Evolutionary conservation across 208 protist species (phyloP), one percentile per base, ranked within the genome.

Genomic region (Polymyxa betae): DNA sequence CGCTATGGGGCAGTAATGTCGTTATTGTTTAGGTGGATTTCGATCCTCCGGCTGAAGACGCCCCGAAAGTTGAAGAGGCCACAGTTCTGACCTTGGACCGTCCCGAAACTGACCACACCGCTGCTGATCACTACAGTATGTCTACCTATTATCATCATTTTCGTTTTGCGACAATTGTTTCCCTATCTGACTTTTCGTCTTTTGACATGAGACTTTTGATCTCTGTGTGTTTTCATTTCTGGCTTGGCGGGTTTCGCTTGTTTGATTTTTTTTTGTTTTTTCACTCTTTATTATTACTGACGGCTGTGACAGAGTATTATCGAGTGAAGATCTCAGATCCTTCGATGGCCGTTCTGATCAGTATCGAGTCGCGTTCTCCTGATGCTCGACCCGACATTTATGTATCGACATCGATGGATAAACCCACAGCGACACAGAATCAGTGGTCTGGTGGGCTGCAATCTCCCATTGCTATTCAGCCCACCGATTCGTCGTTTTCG

Each of bases 21-120:
- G n/a, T n/a, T n/a, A n/a, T n/a, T n/a, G n/a, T n/a, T n/a, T n/a
- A 60, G 49, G 72, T 82, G 10, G 72, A 82, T 35, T 82, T 82
- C 72, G 72, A 82, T 82, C n/a, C 72, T 5, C 72, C 72, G 5
- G 5, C 35, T 20, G 72, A 82, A 43, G 72, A 82, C 5, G 72
- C 72, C 16, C 72, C 72, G 35, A 82, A 82, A 43, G 72, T 38
- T 5, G 72, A 82, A 82, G 10, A 5, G n/a, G 35, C 35, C n/a
- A 16, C 72, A 82, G 72, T 82, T 35, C 5, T 82, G 16, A n/a
- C 5, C 5, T 5, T 82, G 35, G 72, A 82, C n/a, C 35, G 16
- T n/a, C n/a, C 72, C 72, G 72, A 82, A n/a, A 5, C 5, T 38
- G 72, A n/a, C 12, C 72, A 82, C n/a, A n/a, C 35, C n/a, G 35